Conservation (phyloP, 306 rosid genomes). For the Oemleria cerasiformis region DNA sequence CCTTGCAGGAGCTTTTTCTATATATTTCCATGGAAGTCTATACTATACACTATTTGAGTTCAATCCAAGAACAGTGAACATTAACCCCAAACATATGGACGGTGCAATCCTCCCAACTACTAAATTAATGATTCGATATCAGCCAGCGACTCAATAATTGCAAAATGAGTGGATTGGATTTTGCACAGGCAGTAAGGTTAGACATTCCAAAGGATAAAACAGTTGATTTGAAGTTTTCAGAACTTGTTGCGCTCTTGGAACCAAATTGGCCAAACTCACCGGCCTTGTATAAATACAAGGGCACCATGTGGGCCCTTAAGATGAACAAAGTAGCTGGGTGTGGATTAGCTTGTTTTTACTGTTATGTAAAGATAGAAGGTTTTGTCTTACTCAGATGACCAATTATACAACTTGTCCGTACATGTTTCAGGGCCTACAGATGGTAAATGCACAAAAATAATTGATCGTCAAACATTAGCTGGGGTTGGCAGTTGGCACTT, state of each 20-base stretch:
- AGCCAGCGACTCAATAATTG: conserved; percentile 36
- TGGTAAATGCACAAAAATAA: conserved; percentile 36
- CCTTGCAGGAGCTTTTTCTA: conserved; percentile 30
- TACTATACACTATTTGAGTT: conserved; percentile 14
- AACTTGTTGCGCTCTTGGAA: conserved; percentile 19
- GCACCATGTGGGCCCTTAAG: conserved; percentile 31
- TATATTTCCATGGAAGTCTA: conserved; percentile 13
- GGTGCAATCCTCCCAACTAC: conserved; percentile 28
- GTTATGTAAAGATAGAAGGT: conserved; percentile 26
- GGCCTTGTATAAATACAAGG: conserved; percentile 18
- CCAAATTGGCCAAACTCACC: conserved; percentile 27
- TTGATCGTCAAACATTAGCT: conserved; percentile 36
- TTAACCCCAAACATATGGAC: conserved; percentile 34
- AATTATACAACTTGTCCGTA: conserved; percentile 30
- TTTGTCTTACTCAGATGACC: conserved; percentile 32
- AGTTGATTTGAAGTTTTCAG: conserved; percentile 19
- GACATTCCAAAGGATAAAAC: conserved; percentile 15
- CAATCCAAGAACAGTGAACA: conserved; percentile 20
- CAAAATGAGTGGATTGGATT: conserved; percentile 32
- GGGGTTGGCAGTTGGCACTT: conserved; percentile 31
- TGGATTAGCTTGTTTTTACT: conserved; percentile 23
- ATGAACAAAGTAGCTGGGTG: conserved; percentile 23
- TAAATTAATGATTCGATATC: conserved; percentile 22
- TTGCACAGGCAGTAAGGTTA: conserved; percentile 22
- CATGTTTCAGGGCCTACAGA: conserved; percentile 24